These are phyloP conservation scores for Botryosphaeria dothidea DNA, from an alignment of 2,329 filamentous ascomycete species.

Conservation along the genomic window DNA sequence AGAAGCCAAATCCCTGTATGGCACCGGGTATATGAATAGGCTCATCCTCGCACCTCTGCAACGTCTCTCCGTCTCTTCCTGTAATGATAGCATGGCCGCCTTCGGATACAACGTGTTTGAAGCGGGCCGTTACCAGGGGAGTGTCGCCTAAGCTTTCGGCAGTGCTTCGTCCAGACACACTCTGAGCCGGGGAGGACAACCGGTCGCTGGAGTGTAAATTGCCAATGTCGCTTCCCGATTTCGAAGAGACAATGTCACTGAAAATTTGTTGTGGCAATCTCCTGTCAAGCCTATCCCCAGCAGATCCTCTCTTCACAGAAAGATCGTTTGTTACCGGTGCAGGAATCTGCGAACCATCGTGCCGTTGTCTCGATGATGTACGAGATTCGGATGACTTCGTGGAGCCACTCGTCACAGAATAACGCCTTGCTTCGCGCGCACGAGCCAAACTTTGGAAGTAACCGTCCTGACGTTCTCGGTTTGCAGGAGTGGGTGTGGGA, in stretches of 20 bases:
- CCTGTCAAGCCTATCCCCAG: neutral
- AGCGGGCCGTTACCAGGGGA: conserved; percentile 66
- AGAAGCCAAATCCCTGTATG: conserved; percentile 75
- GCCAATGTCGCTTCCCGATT: conserved; percentile 24
- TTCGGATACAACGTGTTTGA: conserved; percentile 74
- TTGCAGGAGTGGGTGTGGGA: conserved; percentile 46
- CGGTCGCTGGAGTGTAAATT: conserved; percentile 25
- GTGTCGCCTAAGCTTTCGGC: conserved; percentile 42
- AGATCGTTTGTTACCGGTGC: neutral
- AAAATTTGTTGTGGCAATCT: conserved; percentile 36
- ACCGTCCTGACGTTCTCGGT: conserved; percentile 31
- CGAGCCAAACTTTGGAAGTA: conserved; percentile 39
- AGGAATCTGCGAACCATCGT: neutral
- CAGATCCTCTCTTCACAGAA: neutral
- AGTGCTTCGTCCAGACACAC: conserved; percentile 35
- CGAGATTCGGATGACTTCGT: conserved; percentile 19
- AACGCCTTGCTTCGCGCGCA: conserved; percentile 30
- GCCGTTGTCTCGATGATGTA: neutral
- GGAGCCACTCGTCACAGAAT: conserved; percentile 34
- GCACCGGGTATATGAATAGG: conserved; percentile 86
- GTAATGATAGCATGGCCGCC: conserved; percentile 83
- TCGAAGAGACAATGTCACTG: conserved; percentile 35
- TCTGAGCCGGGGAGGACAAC: conserved; percentile 27
- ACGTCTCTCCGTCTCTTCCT: conserved; percentile 67
- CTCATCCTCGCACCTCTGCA: conserved; percentile 86